A percentile compares a stretch with the other conserved stretches of the same genome.
Conservation (phyloP, 1,284 basidiomycete genomes). For the Inonotus hispidus region DNA sequence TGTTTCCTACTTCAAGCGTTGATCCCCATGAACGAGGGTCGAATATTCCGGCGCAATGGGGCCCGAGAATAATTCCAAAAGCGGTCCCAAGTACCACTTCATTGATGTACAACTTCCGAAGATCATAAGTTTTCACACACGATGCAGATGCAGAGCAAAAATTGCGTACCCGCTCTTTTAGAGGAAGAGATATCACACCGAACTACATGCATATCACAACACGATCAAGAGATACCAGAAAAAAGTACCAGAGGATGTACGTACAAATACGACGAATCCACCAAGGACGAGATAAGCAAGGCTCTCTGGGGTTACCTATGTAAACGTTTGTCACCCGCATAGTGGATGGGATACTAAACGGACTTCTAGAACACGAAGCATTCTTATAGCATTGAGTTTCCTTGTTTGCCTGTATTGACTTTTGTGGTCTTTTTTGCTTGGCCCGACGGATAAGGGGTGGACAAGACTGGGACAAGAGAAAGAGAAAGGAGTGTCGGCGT, state of each 20-base stretch:
- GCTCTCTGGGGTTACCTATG: slow-evolving; percentile 14
- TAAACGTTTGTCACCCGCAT: slow-evolving; percentile 7
- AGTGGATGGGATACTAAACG: neutral
- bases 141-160: too few species aligned
- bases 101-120: slow-evolving; percentile 72
- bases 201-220: slow-evolving; percentile 61
- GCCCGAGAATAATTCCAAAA: slow-evolving; percentile 72
- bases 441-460: too few species aligned
- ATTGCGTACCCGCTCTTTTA: slow-evolving; percentile 65
- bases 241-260: neutral
- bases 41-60: slow-evolving; percentile 75
- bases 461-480: too few species aligned
- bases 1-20: slow-evolving; percentile 33
- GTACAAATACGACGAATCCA: slow-evolving; percentile 67
- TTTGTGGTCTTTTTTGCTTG: neutral
- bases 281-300: slow-evolving; percentile 66
- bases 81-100: slow-evolving; percentile 89
- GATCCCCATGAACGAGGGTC: slow-evolving; percentile 74
- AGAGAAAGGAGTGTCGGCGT: too few species aligned
- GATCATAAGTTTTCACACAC: neutral
- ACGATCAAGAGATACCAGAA: neutral
- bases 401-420: neutral
- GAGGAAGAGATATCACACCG: slow-evolving; percentile 73
- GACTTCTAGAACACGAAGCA: neutral
- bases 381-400: neutral